Evolutionary conservation across 176 grass and related monocot species (phyloP).

Genomic region (Cenchrus purpureus): DNA sequence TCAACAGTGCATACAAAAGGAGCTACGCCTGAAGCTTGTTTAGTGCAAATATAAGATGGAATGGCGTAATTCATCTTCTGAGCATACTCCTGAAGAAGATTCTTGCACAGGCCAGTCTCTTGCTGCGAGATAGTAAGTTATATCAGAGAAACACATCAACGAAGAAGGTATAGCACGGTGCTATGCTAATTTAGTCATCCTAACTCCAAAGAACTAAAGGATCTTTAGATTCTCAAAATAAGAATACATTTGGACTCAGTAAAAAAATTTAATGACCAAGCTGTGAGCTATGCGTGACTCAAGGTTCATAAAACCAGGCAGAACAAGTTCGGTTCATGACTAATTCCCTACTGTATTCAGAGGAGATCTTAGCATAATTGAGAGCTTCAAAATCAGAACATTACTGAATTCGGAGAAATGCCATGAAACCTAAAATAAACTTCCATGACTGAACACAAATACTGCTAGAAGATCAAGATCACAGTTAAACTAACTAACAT

Average conservation of each 20-base stretch:
- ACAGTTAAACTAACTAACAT: neutral
- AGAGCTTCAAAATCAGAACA: neutral
- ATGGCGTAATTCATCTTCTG: conserved; percentile 99
- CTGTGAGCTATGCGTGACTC: neutral
- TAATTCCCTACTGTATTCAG: neutral
- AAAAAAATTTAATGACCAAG: neutral
- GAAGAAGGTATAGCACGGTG: neutral
- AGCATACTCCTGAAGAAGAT: conserved; percentile 97
- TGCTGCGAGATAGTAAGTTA: conserved; percentile 60
- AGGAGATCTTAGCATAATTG: neutral
- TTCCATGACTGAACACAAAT: neutral
- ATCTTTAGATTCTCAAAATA: too few species aligned
- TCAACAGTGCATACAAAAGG: conserved; percentile 83
- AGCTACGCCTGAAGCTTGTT: conserved; percentile 53
- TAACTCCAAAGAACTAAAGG: neutral
- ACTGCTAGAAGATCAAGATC: neutral
- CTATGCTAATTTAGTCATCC: conserved; percentile 15
- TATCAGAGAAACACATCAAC: neutral
- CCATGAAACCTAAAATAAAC: conserved; percentile 10
- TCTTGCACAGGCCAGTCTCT: conserved; percentile 84
- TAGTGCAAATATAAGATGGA: conserved; percentile 79
- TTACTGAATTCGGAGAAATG: neutral
- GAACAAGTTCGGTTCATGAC: neutral
- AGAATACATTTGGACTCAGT: conserved; percentile 8
- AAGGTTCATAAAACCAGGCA: neutral